Percentiles rank a stretch among this genome's conserved stretches.
These are phyloP conservation scores for Vitis rupestris DNA, from an alignment of 164 flowering plant species.

Conservation along the genomic window DNA sequence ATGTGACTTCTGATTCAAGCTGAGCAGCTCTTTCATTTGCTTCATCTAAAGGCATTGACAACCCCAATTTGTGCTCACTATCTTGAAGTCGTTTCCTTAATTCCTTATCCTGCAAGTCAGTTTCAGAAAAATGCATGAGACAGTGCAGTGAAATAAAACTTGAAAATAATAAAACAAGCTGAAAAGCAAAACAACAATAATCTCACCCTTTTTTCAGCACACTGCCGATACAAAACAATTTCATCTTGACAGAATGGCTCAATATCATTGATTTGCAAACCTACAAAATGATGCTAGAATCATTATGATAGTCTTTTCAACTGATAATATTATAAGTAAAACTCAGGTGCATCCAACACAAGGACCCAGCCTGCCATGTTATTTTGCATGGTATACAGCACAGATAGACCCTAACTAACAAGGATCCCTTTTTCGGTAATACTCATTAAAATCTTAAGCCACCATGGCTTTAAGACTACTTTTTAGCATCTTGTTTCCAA, in stretches of 20 bases:
- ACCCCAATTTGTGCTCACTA: constrained; percentile 85
- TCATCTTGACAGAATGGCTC: constrained; percentile 99
- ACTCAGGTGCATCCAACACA: too few relatives aligned
- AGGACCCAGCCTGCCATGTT: too few relatives aligned
- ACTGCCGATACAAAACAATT: constrained; percentile 74
- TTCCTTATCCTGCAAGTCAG: constrained; percentile 61
- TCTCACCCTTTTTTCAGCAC: constrained; percentile 87
- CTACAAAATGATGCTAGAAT: constrained; percentile 28
- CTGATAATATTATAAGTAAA: too few relatives aligned
- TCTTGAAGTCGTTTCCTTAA: constrained; percentile 74
- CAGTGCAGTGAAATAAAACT: not conserved
- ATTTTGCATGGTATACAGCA: too few relatives aligned
- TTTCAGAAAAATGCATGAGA: constrained; percentile 5
- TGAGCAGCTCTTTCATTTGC: constrained; percentile 75
- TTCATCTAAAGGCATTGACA: constrained; percentile 75
- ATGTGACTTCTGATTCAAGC: constrained; percentile 75
- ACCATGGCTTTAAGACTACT: too few relatives aligned
- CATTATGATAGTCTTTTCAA: too few relatives aligned
- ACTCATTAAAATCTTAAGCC: too few relatives aligned
- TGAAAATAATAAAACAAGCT: not conserved
- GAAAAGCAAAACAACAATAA: not conserved
- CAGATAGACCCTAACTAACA: too few relatives aligned
- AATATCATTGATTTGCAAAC: constrained; percentile 85
- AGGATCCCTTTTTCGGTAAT: too few relatives aligned
- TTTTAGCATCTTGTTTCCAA: too few relatives aligned